Evolutionary conservation across 306 rosid species (phyloP).

Genomic region (Inga leiocalycina): DNA sequence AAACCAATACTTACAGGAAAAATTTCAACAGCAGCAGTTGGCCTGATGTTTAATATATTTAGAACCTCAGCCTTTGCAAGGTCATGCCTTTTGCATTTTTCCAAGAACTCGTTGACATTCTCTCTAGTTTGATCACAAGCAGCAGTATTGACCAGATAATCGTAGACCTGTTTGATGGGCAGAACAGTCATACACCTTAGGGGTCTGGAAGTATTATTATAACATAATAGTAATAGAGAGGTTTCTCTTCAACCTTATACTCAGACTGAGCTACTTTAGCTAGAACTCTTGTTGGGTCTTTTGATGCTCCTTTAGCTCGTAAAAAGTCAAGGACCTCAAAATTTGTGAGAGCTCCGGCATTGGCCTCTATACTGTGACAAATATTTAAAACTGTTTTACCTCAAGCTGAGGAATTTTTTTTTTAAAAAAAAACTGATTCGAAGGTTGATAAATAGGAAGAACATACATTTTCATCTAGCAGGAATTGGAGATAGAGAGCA

Average conservation of each 20-base stretch:
- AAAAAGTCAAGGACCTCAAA: constrained; percentile 77
- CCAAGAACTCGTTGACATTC: constrained; percentile 52
- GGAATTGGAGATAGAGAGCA: constrained; percentile 10
- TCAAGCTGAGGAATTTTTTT: background rate
- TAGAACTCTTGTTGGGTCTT: constrained; percentile 64
- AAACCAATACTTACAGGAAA: constrained; percentile 45
- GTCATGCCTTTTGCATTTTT: constrained; percentile 47
- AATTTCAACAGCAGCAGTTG: constrained; percentile 51
- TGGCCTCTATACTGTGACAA: constrained; percentile 51
- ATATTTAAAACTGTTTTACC: background rate
- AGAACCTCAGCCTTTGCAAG: constrained; percentile 79
- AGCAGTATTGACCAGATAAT: constrained; percentile 61
- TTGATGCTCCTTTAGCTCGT: constrained; percentile 71
- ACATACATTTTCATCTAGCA: constrained; percentile 61
- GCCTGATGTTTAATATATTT: constrained; percentile 69
- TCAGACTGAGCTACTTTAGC: constrained; percentile 67
- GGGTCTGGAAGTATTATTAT: background rate
- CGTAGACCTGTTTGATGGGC: constrained; percentile 56
- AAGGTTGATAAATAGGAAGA: background rate
- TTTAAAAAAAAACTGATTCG: background rate
- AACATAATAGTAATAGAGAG: background rate
- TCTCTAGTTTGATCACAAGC: constrained; percentile 62
- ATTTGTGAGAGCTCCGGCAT: constrained; percentile 63
- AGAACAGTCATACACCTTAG: background rate
- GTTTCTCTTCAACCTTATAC: constrained; percentile 56